Evolutionary conservation across 108 stramenopile genomes (phyloP).

Genomic region (Discostella pseudostelligera): DNA sequence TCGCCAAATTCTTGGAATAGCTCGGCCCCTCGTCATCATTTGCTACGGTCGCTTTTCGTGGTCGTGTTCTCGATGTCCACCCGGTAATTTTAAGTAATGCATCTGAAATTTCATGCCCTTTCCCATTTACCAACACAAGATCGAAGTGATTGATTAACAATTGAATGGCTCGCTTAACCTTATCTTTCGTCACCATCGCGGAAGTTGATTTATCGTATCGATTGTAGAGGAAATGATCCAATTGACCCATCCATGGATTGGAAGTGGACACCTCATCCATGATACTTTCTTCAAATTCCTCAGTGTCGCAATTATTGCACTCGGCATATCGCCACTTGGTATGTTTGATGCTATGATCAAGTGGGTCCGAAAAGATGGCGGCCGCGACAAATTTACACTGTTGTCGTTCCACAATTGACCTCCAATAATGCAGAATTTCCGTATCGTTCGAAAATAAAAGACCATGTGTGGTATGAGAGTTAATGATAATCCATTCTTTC

Average conservation of each 20-base stretch:
- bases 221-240: slow-evolving; percentile 47
- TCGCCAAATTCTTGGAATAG: slow-evolving; percentile 39
- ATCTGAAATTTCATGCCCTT: slow-evolving; percentile 19
- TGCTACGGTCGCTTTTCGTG: slow-evolving; percentile 4
- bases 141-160: slow-evolving; percentile 34
- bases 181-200: slow-evolving; percentile 24
- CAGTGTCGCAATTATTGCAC: slow-evolving; percentile 28
- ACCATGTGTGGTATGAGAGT: slow-evolving; percentile 22
- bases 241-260: slow-evolving; percentile 26
- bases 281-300: slow-evolving; percentile 21
- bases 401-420: slow-evolving; percentile 19
- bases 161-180: slow-evolving; percentile 25
- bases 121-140: slow-evolving; percentile 26
- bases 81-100: slow-evolving; percentile 34
- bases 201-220: neutral
- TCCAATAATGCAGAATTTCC: slow-evolving; percentile 10
- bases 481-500: slow-evolving; percentile 28
- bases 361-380: slow-evolving; percentile 26
- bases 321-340: slow-evolving; percentile 25
- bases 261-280: neutral
- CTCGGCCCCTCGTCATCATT: slow-evolving; percentile 9
- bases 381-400: slow-evolving; percentile 29
- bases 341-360: slow-evolving; percentile 37
- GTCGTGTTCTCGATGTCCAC: slow-evolving; percentile 16
- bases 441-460: slow-evolving; percentile 16